Evolutionary conservation across 2,329 filamentous ascomycete genomes (phyloP), one percentile per base, ranked within the genome.

Genomic region (Hypoxylon sp.): DNA sequence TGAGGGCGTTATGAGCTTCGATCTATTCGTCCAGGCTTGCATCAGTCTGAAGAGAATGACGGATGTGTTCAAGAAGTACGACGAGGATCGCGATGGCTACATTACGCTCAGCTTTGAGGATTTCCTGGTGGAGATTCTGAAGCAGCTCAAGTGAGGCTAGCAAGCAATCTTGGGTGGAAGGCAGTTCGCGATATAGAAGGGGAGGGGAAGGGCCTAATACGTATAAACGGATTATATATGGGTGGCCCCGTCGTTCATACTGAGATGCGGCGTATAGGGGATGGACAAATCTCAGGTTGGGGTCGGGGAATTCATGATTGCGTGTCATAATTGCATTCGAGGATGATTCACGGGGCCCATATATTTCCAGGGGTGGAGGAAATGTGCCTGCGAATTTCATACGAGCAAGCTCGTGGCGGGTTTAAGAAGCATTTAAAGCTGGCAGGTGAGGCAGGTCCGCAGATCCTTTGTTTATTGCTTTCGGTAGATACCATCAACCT

Each of bases 1-100:
- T 70, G 85, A 88, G 75, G 90, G 90, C 37, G 85, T 86, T 73
- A 93, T 94, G 87, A 92, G 90, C 80, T 99, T 99, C 76, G 96
- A 99, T 81, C 81, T 99, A 54, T 99, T 99, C 75, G 96, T 99
- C 66, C 96, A 99, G 84, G 93, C 93, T 55, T 98, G 96, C 79
- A 98, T 99, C 77, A 94, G 90, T 73, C 84, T 99, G 74, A 97
- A 98, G 87, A 88, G 96, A 73, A 98, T 99, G 95, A 99, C 96
- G 65, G 96, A 99, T 79, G 94, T 97, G 27, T 99, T 99, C 79
- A 99, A 99, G 85, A 95, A 94, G 81, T 99, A 98, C 78, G 96
- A 99, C 73, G 92, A 97, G 74, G 96, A 99, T 79, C 88, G 96
- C 43, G 96, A 98, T 80, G 96, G 96, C 1, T 98, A 94, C 78